Base-by-base conservation (phyloP, 176 grass and related monocot genomes). In the Eragrostis nindensis region DNA sequence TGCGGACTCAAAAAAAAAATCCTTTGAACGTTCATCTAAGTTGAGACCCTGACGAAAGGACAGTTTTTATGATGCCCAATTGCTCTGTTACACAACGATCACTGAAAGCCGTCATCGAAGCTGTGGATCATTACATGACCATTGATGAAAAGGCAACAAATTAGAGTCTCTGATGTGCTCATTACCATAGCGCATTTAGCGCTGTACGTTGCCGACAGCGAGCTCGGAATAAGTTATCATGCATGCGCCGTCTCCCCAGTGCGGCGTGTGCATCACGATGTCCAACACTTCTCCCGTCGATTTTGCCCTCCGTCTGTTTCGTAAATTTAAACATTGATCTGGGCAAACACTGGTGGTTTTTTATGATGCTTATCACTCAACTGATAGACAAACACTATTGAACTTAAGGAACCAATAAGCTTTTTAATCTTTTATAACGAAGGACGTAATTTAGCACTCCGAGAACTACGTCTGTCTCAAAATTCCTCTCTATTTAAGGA, bases 151-250 rank as follows among this genome's bases (percentile, higher is more conserved):
- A 52, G 90, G 90, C 90, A 90, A 84, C 54, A 90, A 89, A 89
- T 92, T 95, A 95, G 93, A 92, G 90, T 95, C 90, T 92, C 89
- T 95, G 90, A 88, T 92, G 84, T 78, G 87, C 78, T 89, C 53
- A 11, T 73, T 71, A 32, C 69, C 26, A 19, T 92, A 92, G 90
- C 84, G 79, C 82, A 44, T 85, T 86, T 75, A 90, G 90, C 61
- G 93, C 93, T 95, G 90, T 90, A 95, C 90, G 87, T 95, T 88
- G 93, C 93, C 84, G 65, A 95, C 30, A 95, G n/a, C 18, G 22
- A 90, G 2, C 4, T 14, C 13, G 81, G 72, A 68, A 78, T 76
- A 72, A 77, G 77, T 86, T 82, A 86, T 87, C 86, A 85, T 66
- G 84, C 82, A 76, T 76, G 30, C 29, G 87, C 48, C 56, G 42